Evolutionary conservation across 805 yeast species (phyloP), one percentile per base, ranked within the genome.

Genomic region (Candida schatavii): DNA sequence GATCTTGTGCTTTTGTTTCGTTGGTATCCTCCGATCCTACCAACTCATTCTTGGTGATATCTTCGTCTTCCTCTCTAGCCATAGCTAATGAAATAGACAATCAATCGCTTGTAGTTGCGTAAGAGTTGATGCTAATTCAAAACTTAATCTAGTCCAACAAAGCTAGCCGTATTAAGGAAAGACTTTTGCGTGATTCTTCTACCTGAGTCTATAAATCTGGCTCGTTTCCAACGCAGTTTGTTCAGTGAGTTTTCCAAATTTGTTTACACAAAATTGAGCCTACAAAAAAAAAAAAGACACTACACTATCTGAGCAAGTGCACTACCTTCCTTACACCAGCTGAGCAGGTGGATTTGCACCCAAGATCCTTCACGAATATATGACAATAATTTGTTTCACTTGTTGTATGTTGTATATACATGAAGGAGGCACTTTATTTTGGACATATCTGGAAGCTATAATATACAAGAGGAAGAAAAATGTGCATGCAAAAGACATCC

Each of bases 1-100:
- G 29, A n/a, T 17, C 38, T 17, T 18, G 19, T 31, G 20, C 7
- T 14, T 25, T 17, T 23, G 25, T 19, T 19, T 35, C 28, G 56
- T 51, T 28, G 2, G 18, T 25, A 15, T 28, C 35, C 5, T 21
- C 41, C n/a, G 11, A 27, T 5, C 23, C 38, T 14, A 21, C 28
- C 15, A 13, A 9, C 10, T 15, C 28, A 5, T n/a, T 43, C 47
- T 23, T 54, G 51, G n/a, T 55, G 56, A 18, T 21, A 22, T 43
- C 43, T 25, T 39, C 46, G 5, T 36, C 43, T 19, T 45, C 43
- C 11, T 35, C 37, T 37, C 41, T 33, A 30, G 40, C 44, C 29
- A 37, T 27, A 15, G 35, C 27, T 7, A 23, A 23, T 11, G 7
- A 23, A 23, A 23, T 23, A 23, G 27, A 23, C 11, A 23, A 23